These are phyloP conservation scores for Diutina pseudorugosa DNA, from an alignment of 1,139 yeast genomes.

Conservation along the genomic window DNA sequence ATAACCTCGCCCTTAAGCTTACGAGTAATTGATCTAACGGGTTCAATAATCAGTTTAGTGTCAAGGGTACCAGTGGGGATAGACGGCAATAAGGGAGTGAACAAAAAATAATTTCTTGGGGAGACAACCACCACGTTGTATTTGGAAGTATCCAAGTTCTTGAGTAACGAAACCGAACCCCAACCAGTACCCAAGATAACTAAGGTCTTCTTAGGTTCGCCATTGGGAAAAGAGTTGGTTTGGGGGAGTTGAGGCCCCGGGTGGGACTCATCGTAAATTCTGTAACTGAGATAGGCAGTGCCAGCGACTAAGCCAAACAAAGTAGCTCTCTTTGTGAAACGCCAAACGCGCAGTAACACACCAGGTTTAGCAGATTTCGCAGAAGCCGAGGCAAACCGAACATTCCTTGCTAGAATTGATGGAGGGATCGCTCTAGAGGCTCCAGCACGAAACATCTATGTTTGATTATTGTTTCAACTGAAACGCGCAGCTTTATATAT, in stretches of 20 bases:
- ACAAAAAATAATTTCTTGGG: slow-evolving; percentile 88
- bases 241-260: slow-evolving; percentile 42
- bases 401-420: not conserved
- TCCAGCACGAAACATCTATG: slow-evolving; percentile 1
- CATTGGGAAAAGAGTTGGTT: slow-evolving; percentile 46
- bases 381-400: not conserved
- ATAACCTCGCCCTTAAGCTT: slow-evolving; percentile 67
- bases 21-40: slow-evolving; percentile 53
- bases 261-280: slow-evolving; percentile 47
- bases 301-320: slow-evolving; percentile 13
- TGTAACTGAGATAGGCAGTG: slow-evolving; percentile 40
- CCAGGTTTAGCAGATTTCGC: not conserved
- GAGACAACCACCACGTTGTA: slow-evolving; percentile 85
- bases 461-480: not conserved
- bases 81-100: slow-evolving; percentile 88
- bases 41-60: slow-evolving; percentile 80
- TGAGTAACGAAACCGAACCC: slow-evolving; percentile 79
- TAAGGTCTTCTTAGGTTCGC: slow-evolving; percentile 74
- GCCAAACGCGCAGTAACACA: not conserved
- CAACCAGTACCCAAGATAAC: slow-evolving; percentile 91
- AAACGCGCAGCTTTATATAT: not conserved
- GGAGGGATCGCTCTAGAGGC: not conserved
- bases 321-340: not conserved
- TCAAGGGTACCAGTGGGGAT: slow-evolving; percentile 92
- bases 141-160: slow-evolving; percentile 72